Base-by-base conservation (phyloP, 768 basidiomycete species). In the Clitopilus passeckerianus region DNA sequence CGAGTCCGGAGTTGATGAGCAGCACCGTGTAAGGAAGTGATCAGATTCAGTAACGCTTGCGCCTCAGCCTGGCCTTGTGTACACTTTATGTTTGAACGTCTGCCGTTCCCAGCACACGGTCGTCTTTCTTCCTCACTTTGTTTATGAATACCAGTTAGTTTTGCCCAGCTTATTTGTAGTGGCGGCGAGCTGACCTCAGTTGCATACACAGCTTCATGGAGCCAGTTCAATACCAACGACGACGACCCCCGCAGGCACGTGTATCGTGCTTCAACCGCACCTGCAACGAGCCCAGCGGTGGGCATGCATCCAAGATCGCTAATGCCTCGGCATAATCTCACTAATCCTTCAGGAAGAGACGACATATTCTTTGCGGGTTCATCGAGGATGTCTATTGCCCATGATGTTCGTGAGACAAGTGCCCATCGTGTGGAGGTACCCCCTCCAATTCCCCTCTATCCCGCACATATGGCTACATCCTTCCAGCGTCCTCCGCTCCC, bases 391-490 rank as follows among this genome's bases (percentile, higher is more conserved):
- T 23, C 61, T 23, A 62, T 65, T 18, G 60, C 64, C 6, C 57
- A 65, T 18, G 59, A 67, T 56, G 57, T 62, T 37, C 62, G 62
- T 6, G 59, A 63, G 55, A 53, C 60, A 15, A 57, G 61, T 54
- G 34, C 52, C 3, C 37, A 56, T 18, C 44, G 63, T 54, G 46
- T 18, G 12, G 18, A 50, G 18, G 20, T 23, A 10, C 60, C 63
- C 14, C 63, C 65, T 33, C 64, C 71, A 52, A 50, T 67, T 15
- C 71, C 74, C 55, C 64, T 70, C 12, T 72, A 75, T 60, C 74
- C 74, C n/a, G 64, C 68, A 57, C 70, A 72, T 57, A 57, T 63
- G 18, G 50, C 68, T 65, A 43, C 72, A 64, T 67, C 41, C 67
- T 70, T 58, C 66, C 69, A 69, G 27, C 71, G 22, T 16, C 18